Evolutionary conservation across 2,329 filamentous ascomycete genomes (phyloP).

Genomic region (Scorias spongiosa): DNA sequence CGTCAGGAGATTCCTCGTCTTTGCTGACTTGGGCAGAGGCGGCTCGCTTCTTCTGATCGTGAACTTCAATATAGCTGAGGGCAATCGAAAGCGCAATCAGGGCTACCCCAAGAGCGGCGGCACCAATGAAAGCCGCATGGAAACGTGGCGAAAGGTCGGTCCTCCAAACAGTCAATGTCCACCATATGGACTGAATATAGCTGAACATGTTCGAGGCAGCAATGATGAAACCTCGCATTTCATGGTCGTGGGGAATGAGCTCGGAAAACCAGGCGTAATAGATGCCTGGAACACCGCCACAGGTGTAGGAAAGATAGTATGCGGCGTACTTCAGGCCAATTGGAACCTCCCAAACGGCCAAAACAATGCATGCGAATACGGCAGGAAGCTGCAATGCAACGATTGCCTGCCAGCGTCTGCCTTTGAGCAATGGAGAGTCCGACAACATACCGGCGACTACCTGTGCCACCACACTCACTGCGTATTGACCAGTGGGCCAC

Average conservation of each 20-base stretch:
- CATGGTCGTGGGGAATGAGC: not conserved
- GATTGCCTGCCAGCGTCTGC: conserved; percentile 3
- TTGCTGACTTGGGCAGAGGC: too few species aligned
- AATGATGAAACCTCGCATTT: not conserved
- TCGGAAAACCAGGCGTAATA: not conserved
- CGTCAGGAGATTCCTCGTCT: too few species aligned
- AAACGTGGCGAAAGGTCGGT: not conserved
- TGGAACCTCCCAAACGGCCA: not conserved
- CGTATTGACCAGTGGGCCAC: conserved; percentile 2
- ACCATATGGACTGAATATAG: not conserved
- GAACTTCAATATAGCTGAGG: too few species aligned
- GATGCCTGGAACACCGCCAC: not conserved
- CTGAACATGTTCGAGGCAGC: not conserved
- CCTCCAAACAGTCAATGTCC: not conserved
- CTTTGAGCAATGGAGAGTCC: conserved; percentile 2
- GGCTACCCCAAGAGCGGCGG: too few species aligned
- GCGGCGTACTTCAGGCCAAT: not conserved
- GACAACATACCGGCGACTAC: conserved; percentile 3
- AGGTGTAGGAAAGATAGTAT: not conserved
- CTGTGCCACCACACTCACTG: not conserved
- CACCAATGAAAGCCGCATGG: not conserved
- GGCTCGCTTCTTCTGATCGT: too few species aligned
- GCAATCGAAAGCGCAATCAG: too few species aligned
- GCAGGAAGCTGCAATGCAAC: conserved; percentile 1
- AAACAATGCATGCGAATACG: not conserved